phyloP scores from a whole-genome alignment of 495 filamentous ascomycete species.

The Tuber brumale region DNA sequence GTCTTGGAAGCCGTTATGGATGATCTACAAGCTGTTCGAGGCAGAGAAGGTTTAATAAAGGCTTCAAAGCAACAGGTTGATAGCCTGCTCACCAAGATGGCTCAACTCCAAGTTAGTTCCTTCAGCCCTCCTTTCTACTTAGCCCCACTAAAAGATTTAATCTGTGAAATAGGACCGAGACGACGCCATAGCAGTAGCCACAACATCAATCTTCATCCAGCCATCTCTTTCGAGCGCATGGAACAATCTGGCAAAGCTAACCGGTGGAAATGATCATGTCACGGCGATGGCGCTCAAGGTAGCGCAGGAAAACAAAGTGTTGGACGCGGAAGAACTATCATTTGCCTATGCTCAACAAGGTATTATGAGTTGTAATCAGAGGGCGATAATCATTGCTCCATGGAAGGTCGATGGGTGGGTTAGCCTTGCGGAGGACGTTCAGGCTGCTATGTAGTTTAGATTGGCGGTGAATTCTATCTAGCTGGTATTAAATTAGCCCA shows the following conservation, averaged over 20 bases:
- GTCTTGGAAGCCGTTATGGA: constrained; percentile 71
- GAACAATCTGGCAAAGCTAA: constrained; percentile 57
- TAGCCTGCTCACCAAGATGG: constrained; percentile 54
- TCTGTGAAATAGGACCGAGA: constrained; percentile 40
- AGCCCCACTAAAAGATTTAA: constrained; percentile 42
- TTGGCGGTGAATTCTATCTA: neutral
- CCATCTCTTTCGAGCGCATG: constrained; percentile 72
- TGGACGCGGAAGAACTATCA: constrained; percentile 63
- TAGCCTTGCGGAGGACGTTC: constrained; percentile 40
- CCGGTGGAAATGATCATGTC: constrained; percentile 52
- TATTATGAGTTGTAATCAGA: constrained; percentile 63
- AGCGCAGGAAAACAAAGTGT: constrained; percentile 59
- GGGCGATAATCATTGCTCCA: constrained; percentile 71
- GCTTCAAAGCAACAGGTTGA: constrained; percentile 47
- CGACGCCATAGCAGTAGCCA: constrained; percentile 51
- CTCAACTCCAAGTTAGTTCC: constrained; percentile 46
- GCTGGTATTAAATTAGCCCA: neutral
- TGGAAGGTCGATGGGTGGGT: constrained; percentile 66
- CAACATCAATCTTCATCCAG: constrained; percentile 66
- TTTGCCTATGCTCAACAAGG: constrained; percentile 71
- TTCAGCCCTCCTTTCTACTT: constrained; percentile 48
- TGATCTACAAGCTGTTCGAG: constrained; percentile 66
- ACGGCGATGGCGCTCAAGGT: constrained; percentile 75
- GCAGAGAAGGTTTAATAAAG: constrained; percentile 50
- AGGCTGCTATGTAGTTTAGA: constrained; percentile 5